These are phyloP conservation scores for Hypholoma sublateritium DNA, from an alignment of 768 basidiomycete species.

Conservation along the genomic window DNA sequence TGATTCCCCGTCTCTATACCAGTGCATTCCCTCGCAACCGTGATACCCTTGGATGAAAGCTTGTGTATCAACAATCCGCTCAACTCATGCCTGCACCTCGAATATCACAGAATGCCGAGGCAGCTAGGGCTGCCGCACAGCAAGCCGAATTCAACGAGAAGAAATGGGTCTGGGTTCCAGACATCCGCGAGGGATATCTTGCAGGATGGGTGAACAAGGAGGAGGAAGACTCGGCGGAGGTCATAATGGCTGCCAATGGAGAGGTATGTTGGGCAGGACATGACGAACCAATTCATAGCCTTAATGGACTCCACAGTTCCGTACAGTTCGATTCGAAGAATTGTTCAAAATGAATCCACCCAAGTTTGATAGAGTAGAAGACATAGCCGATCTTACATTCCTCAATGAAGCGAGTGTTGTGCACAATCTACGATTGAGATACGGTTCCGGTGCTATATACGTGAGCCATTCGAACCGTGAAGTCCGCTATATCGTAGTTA, in stretches of 20 bases:
- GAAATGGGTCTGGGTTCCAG: slow-evolving; percentile 98
- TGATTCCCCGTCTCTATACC: not conserved
- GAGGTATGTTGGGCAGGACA: slow-evolving; percentile 53
- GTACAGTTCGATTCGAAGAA: slow-evolving; percentile 69
- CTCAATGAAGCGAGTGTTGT: slow-evolving; percentile 98
- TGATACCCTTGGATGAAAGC: slow-evolving; percentile 13
- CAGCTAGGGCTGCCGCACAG: slow-evolving; percentile 81
- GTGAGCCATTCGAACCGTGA: slow-evolving; percentile 44
- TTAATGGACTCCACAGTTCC: slow-evolving; percentile 22
- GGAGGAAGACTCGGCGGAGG: slow-evolving; percentile 79
- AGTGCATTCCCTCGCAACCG: not conserved
- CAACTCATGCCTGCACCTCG: slow-evolving; percentile 47
- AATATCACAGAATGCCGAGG: slow-evolving; percentile 60
- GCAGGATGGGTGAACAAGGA: slow-evolving; percentile 93
- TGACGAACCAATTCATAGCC: not conserved
- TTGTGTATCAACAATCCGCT: not conserved
- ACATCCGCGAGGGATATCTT: slow-evolving; percentile 89
- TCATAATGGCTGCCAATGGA: slow-evolving; percentile 81
- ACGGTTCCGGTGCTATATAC: slow-evolving; percentile 90
- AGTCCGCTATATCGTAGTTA: not conserved
- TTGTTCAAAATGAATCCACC: slow-evolving; percentile 98
- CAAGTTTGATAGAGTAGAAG: slow-evolving; percentile 96
- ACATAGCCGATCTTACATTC: slow-evolving; percentile 97
- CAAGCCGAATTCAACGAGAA: slow-evolving; percentile 97
- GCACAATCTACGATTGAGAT: slow-evolving; percentile 92